These are phyloP conservation scores for Quercus wislizeni DNA, from an alignment of 306 rosid genomes.

Conservation along the genomic window DNA sequence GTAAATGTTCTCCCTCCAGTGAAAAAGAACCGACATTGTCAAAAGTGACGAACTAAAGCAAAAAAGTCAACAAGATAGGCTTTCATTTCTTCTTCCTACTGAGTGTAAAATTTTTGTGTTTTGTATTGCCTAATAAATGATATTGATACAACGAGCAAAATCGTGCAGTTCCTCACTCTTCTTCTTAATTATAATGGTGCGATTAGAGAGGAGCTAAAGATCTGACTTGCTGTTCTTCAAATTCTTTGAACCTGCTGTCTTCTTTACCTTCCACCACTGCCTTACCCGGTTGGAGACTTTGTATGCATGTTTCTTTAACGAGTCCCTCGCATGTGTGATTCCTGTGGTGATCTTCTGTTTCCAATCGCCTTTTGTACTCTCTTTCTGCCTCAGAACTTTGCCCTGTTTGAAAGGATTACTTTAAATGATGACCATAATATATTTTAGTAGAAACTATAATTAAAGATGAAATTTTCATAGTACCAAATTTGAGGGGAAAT, in stretches of 20 bases:
- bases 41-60: neutral
- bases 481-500: slow-evolving; percentile 77
- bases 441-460: neutral
- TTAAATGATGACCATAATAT: neutral
- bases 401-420: slow-evolving; percentile 47
- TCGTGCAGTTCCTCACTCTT: slow-evolving; percentile 13
- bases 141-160: slow-evolving; percentile 9
- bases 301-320: slow-evolving; percentile 69
- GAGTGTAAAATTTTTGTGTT: slow-evolving; percentile 2
- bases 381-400: slow-evolving; percentile 58
- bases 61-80: neutral
- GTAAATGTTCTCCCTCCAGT: neutral
- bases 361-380: slow-evolving; percentile 54
- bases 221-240: slow-evolving; percentile 57
- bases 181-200: neutral
- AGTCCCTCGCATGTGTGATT: slow-evolving; percentile 41
- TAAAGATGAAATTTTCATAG: neutral
- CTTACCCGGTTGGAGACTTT: slow-evolving; percentile 43
- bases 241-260: slow-evolving; percentile 42
- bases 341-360: slow-evolving; percentile 50
- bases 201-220: slow-evolving; percentile 40
- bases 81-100: slow-evolving; percentile 7
- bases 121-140: slow-evolving; percentile 6
- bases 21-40: neutral
- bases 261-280: slow-evolving; percentile 64